A percentile compares a stretch with the other conserved stretches of the same genome.
phyloP scores from a whole-genome alignment of 2,329 filamentous ascomycete genomes.

The Chrysoporthe puriensis region DNA sequence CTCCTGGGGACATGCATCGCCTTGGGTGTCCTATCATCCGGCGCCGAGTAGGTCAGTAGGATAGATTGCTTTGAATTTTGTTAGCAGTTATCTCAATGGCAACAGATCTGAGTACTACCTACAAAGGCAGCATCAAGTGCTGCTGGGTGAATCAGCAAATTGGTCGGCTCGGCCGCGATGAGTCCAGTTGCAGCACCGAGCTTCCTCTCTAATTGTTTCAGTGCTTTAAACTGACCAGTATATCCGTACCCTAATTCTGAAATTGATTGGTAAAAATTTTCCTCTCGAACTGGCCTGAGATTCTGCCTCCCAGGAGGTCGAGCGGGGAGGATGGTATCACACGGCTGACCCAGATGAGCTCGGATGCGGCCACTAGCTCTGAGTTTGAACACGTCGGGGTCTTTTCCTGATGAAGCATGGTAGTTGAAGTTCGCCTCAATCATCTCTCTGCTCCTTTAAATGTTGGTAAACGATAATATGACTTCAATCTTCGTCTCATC shows the following conservation, averaged over 20 bases:
- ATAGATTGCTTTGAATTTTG: not conserved
- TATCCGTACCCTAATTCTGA: not conserved
- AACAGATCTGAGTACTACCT: not conserved
- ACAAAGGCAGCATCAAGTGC: conserved; percentile 1
- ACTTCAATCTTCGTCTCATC: not conserved
- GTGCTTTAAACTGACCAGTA: not conserved
- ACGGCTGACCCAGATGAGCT: not conserved
- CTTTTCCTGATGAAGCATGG: not conserved
- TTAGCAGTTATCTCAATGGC: no score
- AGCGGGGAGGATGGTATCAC: not conserved
- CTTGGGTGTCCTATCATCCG: not conserved
- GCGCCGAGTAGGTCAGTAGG: not conserved
- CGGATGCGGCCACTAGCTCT: not conserved
- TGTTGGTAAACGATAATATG: not conserved
- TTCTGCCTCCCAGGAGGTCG: not conserved
- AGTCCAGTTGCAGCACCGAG: conserved; percentile 1
- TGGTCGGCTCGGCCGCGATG: not conserved
- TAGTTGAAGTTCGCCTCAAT: conserved; percentile 11
- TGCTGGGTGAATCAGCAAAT: not conserved
- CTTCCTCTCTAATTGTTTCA: not conserved
- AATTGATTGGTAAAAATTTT: not conserved
- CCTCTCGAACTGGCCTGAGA: not conserved
- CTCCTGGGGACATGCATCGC: not conserved
- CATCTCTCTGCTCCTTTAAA: not conserved
- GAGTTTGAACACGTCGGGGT: conserved; percentile 4